Conservation (phyloP, 2,329 filamentous ascomycete genomes). For the Microascus cirrosus region DNA sequence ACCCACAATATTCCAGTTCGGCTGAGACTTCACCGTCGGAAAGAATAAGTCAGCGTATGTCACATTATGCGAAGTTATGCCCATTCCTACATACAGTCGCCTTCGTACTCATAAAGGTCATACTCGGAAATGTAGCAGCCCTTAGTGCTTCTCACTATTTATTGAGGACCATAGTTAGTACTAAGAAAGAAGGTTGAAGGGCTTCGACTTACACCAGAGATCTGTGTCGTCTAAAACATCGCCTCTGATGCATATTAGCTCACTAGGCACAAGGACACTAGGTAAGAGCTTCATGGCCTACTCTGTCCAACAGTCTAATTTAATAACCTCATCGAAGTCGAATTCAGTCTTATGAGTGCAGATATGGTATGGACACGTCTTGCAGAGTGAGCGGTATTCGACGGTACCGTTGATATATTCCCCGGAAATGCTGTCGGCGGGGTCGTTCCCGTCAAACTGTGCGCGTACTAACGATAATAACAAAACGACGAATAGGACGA, state of each 20-base stretch:
- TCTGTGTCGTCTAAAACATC: no score
- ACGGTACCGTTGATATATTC: no score
- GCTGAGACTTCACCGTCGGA: no score
- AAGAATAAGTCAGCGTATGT: no score
- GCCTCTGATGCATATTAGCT: no score
- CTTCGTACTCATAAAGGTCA: conserved; percentile 4
- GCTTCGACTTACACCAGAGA: conserved; percentile 3
- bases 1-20: conserved; percentile 2
- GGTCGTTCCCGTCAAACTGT: no score
- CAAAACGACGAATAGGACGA: no score
- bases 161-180: no score
- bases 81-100: not conserved
- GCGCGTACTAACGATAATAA: no score
- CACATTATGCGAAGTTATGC: no score
- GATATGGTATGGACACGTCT: conserved; percentile 4
- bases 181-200: not conserved
- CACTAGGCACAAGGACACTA: no score
- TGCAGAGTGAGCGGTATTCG: conserved; percentile 2
- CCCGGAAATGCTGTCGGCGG: no score
- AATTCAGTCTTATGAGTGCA: conserved; percentile 2
- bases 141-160: conserved; percentile 3
- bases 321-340: not conserved
- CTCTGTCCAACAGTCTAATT: conserved; percentile 4
- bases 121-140: conserved; percentile 4
- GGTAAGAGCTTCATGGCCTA: not conserved